Conservation (phyloP, 768 basidiomycete genomes). For the Leccinum aurantiacum region DNA sequence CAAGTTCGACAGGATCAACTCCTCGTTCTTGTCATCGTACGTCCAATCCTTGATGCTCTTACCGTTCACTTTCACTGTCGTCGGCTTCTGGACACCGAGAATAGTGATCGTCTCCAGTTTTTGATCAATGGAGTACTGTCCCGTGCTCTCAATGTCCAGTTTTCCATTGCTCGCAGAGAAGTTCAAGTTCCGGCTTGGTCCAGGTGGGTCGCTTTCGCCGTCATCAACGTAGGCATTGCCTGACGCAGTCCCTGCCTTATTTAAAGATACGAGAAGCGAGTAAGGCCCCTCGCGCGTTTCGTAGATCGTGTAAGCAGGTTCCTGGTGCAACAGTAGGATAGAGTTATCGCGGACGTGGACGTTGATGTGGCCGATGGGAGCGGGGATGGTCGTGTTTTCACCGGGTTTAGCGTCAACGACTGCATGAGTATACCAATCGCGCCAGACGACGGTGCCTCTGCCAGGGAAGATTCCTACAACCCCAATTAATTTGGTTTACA, state of each 20-base stretch:
- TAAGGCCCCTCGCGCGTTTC: slow-evolving; percentile 65
- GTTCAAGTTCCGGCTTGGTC: slow-evolving; percentile 46
- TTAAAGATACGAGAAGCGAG: slow-evolving; percentile 59
- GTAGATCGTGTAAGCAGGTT: slow-evolving; percentile 65
- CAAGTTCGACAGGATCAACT: slow-evolving; percentile 41
- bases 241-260: slow-evolving; percentile 46
- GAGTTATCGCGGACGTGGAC: slow-evolving; percentile 73
- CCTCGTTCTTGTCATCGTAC: slow-evolving; percentile 40
- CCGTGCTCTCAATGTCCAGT: slow-evolving; percentile 40
- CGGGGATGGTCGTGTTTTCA: slow-evolving; percentile 50
- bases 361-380: slow-evolving; percentile 73
- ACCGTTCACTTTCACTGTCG: slow-evolving; percentile 40
- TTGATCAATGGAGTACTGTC: slow-evolving; percentile 37
- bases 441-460: slow-evolving; percentile 56
- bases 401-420: slow-evolving; percentile 44
- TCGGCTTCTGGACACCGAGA: slow-evolving; percentile 53
- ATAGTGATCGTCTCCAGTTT: slow-evolving; percentile 53
- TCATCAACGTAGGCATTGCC: slow-evolving; percentile 72
- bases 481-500: background rate
- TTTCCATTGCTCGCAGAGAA: slow-evolving; percentile 39
- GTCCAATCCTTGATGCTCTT: slow-evolving; percentile 35
- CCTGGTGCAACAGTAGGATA: slow-evolving; percentile 59
- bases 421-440: slow-evolving; percentile 73
- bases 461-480: slow-evolving; percentile 63
- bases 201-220: slow-evolving; percentile 60